Conservation (phyloP, 1,284 basidiomycete genomes). For the Austropuccinia psidii region DNA sequence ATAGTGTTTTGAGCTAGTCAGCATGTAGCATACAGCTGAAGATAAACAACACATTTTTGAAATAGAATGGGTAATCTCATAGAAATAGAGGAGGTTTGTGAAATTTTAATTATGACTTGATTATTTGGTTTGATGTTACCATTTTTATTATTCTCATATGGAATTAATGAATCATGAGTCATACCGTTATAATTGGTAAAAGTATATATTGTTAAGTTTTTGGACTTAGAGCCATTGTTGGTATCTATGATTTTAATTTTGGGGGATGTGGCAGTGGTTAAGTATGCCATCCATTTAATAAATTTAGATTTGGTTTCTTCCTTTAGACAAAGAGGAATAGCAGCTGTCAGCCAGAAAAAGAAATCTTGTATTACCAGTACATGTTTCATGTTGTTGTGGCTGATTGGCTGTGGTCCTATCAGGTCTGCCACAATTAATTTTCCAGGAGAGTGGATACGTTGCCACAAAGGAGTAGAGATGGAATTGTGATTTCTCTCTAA, state of each 20-base stretch:
- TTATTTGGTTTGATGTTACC: background rate
- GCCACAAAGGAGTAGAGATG: background rate
- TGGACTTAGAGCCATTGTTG: background rate
- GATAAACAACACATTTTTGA: background rate
- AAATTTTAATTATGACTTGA: background rate
- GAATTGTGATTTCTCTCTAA: background rate
- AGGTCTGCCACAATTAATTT: background rate
- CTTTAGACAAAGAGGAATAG: background rate
- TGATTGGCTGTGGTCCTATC: background rate
- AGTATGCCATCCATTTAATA: background rate
- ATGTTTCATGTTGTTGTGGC: background rate
- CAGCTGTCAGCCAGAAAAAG: background rate
- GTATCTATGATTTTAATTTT: background rate
- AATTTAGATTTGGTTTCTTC: background rate
- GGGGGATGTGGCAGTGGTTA: background rate
- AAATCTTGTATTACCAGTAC: background rate
- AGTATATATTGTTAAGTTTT: background rate
- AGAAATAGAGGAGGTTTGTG: background rate
- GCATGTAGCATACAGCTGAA: background rate
- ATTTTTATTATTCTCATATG: conserved; percentile 7
- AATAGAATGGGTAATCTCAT: background rate
- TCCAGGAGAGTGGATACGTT: background rate
- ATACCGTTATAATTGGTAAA: no score
- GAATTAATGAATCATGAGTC: background rate
- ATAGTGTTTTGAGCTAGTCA: background rate